phyloP scores from a whole-genome alignment of 306 rosid species.

The Astragalus membranaceus region DNA sequence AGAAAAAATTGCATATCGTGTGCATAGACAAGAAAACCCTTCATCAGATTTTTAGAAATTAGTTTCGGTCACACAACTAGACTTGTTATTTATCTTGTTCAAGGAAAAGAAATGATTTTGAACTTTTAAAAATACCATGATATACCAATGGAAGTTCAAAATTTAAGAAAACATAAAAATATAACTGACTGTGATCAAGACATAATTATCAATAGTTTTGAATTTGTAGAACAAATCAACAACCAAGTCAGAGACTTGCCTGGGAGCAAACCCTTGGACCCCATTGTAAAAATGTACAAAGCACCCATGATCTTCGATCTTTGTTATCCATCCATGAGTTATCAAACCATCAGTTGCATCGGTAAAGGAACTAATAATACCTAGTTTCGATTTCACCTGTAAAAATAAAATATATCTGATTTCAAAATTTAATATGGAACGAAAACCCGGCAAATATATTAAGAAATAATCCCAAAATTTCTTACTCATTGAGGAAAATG shows the following conservation, averaged over 20 bases:
- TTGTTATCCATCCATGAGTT: constrained; percentile 96
- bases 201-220: neutral
- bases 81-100: neutral
- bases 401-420: constrained; percentile 6
- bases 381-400: constrained; percentile 86
- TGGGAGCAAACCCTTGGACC: constrained; percentile 88
- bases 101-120: neutral
- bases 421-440: constrained; percentile 20
- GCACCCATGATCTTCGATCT: constrained; percentile 87
- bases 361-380: constrained; percentile 65
- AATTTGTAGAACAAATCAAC: constrained; percentile 2
- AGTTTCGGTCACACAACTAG: neutral
- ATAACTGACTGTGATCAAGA: neutral
- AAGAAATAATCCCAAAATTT: neutral
- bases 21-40: neutral
- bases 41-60: neutral
- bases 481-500: neutral
- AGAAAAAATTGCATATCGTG: neutral
- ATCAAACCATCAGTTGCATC: constrained; percentile 77
- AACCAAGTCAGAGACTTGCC: constrained; percentile 43
- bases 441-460: neutral
- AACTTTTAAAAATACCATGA: neutral
- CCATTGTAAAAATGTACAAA: constrained; percentile 89
- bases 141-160: neutral
- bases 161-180: neutral